Percentiles rank a stretch among this genome's conserved stretches.
These are phyloP conservation scores for Scutellaria minor DNA, from an alignment of 257 asterid genomes.

Conservation along the genomic window DNA sequence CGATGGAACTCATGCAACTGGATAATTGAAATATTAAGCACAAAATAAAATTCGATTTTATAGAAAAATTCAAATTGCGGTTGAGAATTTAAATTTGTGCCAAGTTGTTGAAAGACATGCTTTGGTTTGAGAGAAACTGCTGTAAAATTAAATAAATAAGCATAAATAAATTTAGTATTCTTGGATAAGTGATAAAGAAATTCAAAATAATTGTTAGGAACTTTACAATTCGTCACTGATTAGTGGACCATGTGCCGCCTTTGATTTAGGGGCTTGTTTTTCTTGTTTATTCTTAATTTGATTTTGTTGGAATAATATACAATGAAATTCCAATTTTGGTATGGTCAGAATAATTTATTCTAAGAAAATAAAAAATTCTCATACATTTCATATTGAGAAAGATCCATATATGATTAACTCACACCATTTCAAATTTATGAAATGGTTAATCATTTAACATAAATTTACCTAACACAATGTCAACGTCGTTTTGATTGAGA, in stretches of 20 bases:
- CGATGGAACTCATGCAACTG: too few relatives aligned
- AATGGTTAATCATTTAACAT: background rate
- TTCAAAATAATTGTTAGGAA: constrained; percentile 19
- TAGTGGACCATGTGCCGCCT: constrained; percentile 38
- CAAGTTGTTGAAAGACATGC: constrained; percentile 1
- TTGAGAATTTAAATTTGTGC: constrained; percentile 1
- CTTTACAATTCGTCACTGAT: constrained; percentile 29
- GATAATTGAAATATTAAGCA: too few relatives aligned
- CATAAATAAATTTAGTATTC: constrained; percentile 12
- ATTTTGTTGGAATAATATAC: background rate
- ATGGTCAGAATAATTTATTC: background rate
- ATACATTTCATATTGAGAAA: background rate
- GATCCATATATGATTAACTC: background rate
- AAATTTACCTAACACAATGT: too few relatives aligned
- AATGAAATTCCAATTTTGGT: background rate
- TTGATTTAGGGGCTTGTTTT: constrained; percentile 23
- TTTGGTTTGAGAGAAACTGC: too few relatives aligned
- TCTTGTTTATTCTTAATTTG: background rate
- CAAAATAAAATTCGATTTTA: too few relatives aligned
- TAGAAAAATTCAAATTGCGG: too few relatives aligned
- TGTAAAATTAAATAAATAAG: background rate
- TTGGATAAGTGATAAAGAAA: constrained; percentile 7
- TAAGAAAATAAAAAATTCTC: background rate
- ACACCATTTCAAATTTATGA: background rate
- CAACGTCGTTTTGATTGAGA: too few relatives aligned